Base-by-base conservation (phyloP, 2,329 filamentous ascomycete species). In the Knoxdaviesia capensis region DNA sequence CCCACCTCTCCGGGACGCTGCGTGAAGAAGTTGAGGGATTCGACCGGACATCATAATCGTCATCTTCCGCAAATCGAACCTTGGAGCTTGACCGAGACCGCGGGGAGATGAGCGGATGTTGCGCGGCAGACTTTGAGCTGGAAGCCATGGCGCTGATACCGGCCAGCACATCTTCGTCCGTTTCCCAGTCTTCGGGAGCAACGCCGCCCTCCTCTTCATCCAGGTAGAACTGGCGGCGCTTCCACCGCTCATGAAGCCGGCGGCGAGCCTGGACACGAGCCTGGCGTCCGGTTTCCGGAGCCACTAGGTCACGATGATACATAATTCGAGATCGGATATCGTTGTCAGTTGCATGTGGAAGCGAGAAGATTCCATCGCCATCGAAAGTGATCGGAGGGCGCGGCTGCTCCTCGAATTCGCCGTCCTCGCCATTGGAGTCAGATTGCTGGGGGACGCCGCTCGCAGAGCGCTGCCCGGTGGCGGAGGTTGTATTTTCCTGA, bases 171-270 rank as follows among this genome's bases (percentile, higher is more conserved):
- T 78, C 75, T 36, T 79, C 68, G 9, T 71, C 67, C 5, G 70
- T 65, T 28, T 68, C 63, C 64, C 77, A 86, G 30, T 71, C 74
- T 6, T 69, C 63, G 0, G 80, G 80, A 2, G 71, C 64, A n/a
- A 58, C 54, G 7, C 72, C 69, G 3, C 84, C 84, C 56, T 92
- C 84, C 60, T 92, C 85, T 56, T 86, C 80, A 44, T 92, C 84
- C 1, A 85, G 69, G 51, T 90, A 92, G 51, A 90, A 92, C 35
- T 78, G 74, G 38, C 84, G 69, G 45, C 80, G 69, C 51, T 71
- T 72, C 83, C 83, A 90, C 40, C 83, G 69, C 42, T 87, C 74
- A 50, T 79, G 68, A 34, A 84, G 62, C 48, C 66, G 65, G 35
- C 59, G 62, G 9, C 70, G 62, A 1, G 69, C 68, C 9, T 38